phyloP scores from a whole-genome alignment of 2,329 filamentous ascomycete species.

The Sphaceloma murrayae region DNA sequence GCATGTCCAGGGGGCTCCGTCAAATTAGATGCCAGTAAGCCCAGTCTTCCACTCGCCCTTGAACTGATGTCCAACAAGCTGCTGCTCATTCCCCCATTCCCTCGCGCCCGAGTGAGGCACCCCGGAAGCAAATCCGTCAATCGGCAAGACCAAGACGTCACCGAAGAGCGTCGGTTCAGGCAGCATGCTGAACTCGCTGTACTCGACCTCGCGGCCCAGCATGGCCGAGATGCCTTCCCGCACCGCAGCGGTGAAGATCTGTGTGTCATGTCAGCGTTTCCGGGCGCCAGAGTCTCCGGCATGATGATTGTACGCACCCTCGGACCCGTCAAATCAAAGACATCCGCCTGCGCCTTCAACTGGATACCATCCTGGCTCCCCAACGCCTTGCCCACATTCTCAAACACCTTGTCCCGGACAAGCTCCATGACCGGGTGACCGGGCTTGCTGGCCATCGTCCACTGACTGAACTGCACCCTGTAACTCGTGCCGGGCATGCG shows the following conservation, averaged over 20 bases:
- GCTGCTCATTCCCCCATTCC: constrained; percentile 17
- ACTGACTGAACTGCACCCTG: constrained; percentile 19
- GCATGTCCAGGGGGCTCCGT: too few relatives aligned
- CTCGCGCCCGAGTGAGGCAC: constrained; percentile 18
- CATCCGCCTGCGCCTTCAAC: constrained; percentile 16
- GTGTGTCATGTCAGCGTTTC: constrained; percentile 4
- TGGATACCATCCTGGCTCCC: neutral
- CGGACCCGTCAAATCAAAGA: constrained; percentile 14
- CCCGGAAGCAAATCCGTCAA: constrained; percentile 20
- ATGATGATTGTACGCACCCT: neutral
- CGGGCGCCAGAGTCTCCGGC: too few relatives aligned
- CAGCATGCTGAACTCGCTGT: constrained; percentile 17
- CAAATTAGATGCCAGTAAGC: too few relatives aligned
- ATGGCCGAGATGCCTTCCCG: constrained; percentile 17
- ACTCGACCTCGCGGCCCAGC: constrained; percentile 5
- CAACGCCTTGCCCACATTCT: constrained; percentile 11
- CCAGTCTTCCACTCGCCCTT: neutral
- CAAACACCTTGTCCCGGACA: constrained; percentile 16
- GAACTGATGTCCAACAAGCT: constrained; percentile 18
- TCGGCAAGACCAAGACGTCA: constrained; percentile 21
- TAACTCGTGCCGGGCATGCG: constrained; percentile 5
- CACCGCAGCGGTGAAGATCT: constrained; percentile 21
- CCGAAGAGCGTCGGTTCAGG: constrained; percentile 18
- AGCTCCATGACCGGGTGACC: constrained; percentile 19
- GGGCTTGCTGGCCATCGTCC: constrained; percentile 20